phyloP scores from a whole-genome alignment of 2,329 filamentous ascomycete genomes.

The Calonectria leucothoes region DNA sequence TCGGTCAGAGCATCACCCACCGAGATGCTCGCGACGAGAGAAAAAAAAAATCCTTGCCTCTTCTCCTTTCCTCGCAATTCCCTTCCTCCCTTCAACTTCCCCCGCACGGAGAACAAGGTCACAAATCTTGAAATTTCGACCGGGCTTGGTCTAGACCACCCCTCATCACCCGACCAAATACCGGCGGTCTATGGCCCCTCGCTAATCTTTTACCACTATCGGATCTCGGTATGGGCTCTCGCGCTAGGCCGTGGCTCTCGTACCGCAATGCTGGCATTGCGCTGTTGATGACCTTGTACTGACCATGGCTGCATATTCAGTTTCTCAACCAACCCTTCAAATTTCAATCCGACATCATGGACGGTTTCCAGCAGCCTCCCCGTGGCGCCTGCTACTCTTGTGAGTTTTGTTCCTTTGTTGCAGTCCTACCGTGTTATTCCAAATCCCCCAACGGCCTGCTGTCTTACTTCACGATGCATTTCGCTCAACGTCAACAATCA shows the following conservation, averaged over 20 bases:
- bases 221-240: conserved; percentile 35
- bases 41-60: not conserved
- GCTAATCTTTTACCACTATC: conserved; percentile 43
- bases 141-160: conserved; percentile 17
- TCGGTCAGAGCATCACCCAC: not conserved
- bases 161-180: conserved; percentile 21
- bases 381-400: conserved; percentile 65
- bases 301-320: conserved; percentile 14
- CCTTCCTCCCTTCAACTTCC: conserved; percentile 12
- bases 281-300: conserved; percentile 20
- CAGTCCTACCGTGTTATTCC: not conserved
- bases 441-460: not conserved
- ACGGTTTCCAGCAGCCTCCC: conserved; percentile 46
- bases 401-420: conserved; percentile 47
- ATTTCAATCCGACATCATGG: conserved; percentile 51
- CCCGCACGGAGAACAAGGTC: conserved; percentile 1
- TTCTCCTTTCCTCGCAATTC: conserved; percentile 1
- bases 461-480: not conserved
- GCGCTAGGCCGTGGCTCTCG: conserved; percentile 27
- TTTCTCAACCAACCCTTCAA: conserved; percentile 25
- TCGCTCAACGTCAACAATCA: not conserved
- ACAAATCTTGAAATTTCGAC: not conserved
- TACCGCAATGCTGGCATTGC: conserved; percentile 18
- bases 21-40: conserved; percentile 4
- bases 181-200: conserved; percentile 29